Evolutionary conservation across 2,329 filamentous ascomycete species (phyloP).

Genomic region (Sporothrix variecibatus): DNA sequence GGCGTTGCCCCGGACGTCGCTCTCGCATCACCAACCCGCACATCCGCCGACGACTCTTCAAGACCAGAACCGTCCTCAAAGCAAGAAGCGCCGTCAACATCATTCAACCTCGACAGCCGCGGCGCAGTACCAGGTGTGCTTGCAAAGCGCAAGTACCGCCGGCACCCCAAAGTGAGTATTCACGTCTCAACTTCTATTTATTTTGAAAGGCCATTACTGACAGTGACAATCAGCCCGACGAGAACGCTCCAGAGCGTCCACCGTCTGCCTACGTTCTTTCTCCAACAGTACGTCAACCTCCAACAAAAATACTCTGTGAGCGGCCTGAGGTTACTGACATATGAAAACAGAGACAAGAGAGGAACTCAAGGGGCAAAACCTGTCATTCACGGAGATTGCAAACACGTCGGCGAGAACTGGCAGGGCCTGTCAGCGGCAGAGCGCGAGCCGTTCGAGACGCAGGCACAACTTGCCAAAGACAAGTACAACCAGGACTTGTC

Average conservation of each 20-base stretch:
- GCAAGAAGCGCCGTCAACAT: conserved; percentile 17
- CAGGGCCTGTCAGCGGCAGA: conserved; percentile 67
- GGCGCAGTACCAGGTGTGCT: conserved; percentile 47
- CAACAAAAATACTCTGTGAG: background rate
- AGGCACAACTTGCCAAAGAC: conserved; percentile 73
- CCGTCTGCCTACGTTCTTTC: conserved; percentile 85
- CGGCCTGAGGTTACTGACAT: background rate
- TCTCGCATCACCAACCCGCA: conserved; percentile 53
- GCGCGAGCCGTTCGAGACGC: conserved; percentile 71
- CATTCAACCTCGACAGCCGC: conserved; percentile 43
- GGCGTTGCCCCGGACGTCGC: conserved; percentile 60
- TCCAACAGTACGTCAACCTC: conserved; percentile 65
- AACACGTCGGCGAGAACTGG: conserved; percentile 80
- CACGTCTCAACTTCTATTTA: background rate
- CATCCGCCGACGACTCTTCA: conserved; percentile 55
- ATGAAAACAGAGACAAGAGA: conserved; percentile 67
- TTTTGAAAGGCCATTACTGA: background rate
- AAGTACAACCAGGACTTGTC: conserved; percentile 71
- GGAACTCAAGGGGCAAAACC: conserved; percentile 71
- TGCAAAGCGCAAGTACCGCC: conserved; percentile 72
- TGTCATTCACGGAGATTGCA: conserved; percentile 85
- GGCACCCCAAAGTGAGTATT: conserved; percentile 68
- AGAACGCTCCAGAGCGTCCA: conserved; percentile 76
- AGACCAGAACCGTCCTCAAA: conserved; percentile 46
- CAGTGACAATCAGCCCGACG: conserved; percentile 60